Percentiles rank a stretch among this genome's conserved stretches.
Conservation (phyloP, 352 stramenopile genomes). For the Phytopythium cucurbitacearum region DNA sequence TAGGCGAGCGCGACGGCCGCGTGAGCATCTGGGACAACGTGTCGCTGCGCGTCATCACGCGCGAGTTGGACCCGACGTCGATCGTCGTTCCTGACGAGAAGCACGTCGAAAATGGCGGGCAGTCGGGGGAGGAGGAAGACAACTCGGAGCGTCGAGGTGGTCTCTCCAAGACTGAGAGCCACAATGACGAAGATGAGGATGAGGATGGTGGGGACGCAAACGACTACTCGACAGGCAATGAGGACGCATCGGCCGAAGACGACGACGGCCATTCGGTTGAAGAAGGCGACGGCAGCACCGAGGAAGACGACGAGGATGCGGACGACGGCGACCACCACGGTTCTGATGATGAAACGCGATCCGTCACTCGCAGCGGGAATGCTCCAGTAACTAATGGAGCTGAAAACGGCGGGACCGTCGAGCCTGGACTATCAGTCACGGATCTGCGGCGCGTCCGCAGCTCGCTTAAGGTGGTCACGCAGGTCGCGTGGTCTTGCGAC, state of each 20-base stretch:
- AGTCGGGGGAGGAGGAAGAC: conserved; percentile 7
- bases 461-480: conserved; percentile 57
- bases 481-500: conserved; percentile 65
- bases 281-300: conserved; percentile 20
- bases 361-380: neutral
- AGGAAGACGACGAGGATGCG: conserved; percentile 22
- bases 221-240: conserved; percentile 23
- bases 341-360: conserved; percentile 12
- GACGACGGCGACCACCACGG: conserved; percentile 15
- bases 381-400: conserved; percentile 10
- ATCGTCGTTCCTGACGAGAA: conserved; percentile 30
- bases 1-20: conserved; percentile 74
- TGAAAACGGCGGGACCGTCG: conserved; percentile 16
- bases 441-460: conserved; percentile 51
- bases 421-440: conserved; percentile 27
- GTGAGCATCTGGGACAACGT: conserved; percentile 86
- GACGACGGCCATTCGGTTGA: conserved; percentile 28
- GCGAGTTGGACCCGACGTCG: conserved; percentile 68
- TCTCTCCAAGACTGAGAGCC: too few species aligned
- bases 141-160: conserved; percentile 2
- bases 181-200: conserved; percentile 15
- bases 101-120: neutral
- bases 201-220: conserved; percentile 23
- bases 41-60: conserved; percentile 70
- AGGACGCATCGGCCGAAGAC: conserved; percentile 29